phyloP scores from a whole-genome alignment of 768 basidiomycete genomes.

The Mycena albidolilacea region DNA sequence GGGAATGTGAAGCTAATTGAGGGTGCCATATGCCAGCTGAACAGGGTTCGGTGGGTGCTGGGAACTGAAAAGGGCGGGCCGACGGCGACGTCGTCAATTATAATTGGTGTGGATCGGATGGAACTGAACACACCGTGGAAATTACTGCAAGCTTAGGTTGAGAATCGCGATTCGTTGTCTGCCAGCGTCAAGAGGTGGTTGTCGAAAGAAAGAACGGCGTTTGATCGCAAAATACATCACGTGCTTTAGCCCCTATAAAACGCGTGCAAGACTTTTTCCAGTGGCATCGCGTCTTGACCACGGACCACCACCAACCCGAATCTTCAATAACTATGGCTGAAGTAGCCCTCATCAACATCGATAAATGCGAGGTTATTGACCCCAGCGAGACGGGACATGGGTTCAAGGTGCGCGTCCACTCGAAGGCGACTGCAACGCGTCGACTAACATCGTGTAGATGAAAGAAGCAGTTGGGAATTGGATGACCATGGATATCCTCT shows the following conservation, averaged over 20 bases:
- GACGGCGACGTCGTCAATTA: too few relatives aligned
- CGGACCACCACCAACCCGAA: neutral
- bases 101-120: too few relatives aligned
- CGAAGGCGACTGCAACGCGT: neutral
- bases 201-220: too few relatives aligned
- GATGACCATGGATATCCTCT: conserved; percentile 1
- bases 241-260: neutral
- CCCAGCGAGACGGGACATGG: neutral
- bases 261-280: neutral
- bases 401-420: conserved; percentile 6
- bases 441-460: neutral
- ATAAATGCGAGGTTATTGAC: conserved; percentile 22
- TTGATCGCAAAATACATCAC: conserved; percentile 1
- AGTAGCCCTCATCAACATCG: conserved; percentile 23
- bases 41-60: too few relatives aligned
- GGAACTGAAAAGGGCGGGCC: too few relatives aligned
- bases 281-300: neutral
- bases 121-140: too few relatives aligned
- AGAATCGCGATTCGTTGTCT: too few relatives aligned
- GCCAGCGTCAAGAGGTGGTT: too few relatives aligned
- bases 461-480: neutral
- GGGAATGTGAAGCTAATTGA: too few relatives aligned
- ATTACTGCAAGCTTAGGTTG: too few relatives aligned
- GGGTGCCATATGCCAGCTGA: too few relatives aligned
- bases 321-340: neutral